phyloP scores from a whole-genome alignment of 306 rosid genomes.

The Ormosia emarginata region DNA sequence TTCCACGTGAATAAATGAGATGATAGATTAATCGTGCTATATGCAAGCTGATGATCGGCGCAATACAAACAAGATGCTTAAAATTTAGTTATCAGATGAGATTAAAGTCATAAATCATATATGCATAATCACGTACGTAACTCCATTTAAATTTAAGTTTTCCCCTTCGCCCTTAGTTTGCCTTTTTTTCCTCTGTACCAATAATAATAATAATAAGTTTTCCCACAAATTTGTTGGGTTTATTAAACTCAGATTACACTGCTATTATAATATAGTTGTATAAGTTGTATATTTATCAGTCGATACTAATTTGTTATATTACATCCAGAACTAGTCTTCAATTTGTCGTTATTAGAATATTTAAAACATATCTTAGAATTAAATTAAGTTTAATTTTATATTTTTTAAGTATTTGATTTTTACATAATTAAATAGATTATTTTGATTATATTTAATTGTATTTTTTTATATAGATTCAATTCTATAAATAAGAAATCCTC shows the following conservation, averaged over 20 bases:
- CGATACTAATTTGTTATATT: background rate
- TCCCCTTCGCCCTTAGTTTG: too few species aligned
- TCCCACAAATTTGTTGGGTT: background rate
- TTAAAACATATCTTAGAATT: too few species aligned
- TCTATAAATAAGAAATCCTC: too few species aligned
- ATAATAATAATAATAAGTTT: too few species aligned
- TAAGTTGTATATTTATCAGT: background rate
- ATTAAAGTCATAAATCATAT: background rate
- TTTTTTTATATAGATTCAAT: too few species aligned
- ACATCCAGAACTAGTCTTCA: background rate
- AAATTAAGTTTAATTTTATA: too few species aligned
- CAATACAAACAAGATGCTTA: background rate
- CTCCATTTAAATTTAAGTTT: background rate
- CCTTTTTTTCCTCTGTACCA: too few species aligned
- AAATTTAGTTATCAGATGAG: background rate
- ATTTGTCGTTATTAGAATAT: too few species aligned
- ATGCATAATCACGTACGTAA: background rate
- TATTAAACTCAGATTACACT: background rate
- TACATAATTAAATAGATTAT: too few species aligned
- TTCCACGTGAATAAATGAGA: background rate
- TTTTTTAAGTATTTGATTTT: too few species aligned
- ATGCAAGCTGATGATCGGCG: background rate
- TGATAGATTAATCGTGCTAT: background rate
- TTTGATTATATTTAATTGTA: too few species aligned
- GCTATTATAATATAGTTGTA: too few species aligned